Evolutionary conservation across 139 green algal genomes (phyloP).

Genomic region (Penium margaritaceum): DNA sequence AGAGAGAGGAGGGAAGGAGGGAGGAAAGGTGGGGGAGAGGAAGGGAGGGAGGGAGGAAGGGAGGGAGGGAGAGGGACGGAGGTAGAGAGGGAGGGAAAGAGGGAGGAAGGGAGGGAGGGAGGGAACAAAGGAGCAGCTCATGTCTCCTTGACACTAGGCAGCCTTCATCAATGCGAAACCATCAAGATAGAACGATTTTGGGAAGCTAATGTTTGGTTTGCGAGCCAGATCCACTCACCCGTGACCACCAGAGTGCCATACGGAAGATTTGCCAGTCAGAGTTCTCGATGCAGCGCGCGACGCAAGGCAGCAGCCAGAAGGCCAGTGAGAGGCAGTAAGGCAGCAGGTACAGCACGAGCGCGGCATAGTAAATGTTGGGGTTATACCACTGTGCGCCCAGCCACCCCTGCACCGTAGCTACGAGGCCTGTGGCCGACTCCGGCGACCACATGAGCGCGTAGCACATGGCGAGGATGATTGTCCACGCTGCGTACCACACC

Average conservation of each 20-base stretch:
- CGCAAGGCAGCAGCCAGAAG: background rate
- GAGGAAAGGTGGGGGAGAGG: too few species aligned
- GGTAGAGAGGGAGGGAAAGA: too few species aligned
- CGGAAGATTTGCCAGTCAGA: constrained; percentile 23
- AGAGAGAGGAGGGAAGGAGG: too few species aligned
- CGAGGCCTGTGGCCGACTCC: background rate
- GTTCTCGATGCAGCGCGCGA: constrained; percentile 1
- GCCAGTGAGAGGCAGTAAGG: background rate
- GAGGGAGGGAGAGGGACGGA: too few species aligned
- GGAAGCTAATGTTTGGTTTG: background rate
- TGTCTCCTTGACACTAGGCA: too few species aligned
- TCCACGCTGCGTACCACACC: background rate
- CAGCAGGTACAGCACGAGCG: constrained; percentile 10
- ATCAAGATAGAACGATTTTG: background rate
- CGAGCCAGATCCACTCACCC: constrained; percentile 1
- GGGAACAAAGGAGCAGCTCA: too few species aligned
- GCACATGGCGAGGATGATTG: background rate
- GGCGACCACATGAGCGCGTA: background rate
- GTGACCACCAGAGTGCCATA: constrained; percentile 14
- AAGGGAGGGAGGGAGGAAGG: too few species aligned
- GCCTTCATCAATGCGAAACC: too few species aligned
- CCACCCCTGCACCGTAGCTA: constrained; percentile 1
- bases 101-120: too few species aligned
- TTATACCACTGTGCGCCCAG: background rate
- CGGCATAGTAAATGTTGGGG: constrained; percentile 3